Base-by-base conservation (phyloP, 345 rosid genomes). In the Salix purpurea region DNA sequence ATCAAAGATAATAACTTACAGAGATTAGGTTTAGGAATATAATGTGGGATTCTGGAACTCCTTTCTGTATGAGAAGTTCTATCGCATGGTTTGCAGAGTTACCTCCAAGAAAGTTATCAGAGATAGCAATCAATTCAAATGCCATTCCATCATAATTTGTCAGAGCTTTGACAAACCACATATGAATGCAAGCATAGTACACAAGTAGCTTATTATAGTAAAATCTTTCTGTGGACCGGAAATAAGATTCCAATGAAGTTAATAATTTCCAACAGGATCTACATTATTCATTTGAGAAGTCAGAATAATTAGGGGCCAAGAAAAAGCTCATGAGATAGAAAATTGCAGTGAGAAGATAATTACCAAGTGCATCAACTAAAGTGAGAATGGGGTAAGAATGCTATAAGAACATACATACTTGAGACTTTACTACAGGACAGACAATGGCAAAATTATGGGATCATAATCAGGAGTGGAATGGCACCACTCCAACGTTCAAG, bases 81-180 rank as follows among this genome's bases (percentile, higher is more conserved):
- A 92, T 94, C 21, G 99, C 99, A 58, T 96, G 97, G 80, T 90
- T 93, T 4, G 99, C 98, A 64, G 94, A 96, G 87, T 96, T 96
- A 73, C 99, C 99, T 96, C 72, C 60, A 80, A 72, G 32, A 36
- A 65, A 65, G 23, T n/a, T 23, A 10, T 4, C 5, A 3, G 1
- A 58, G 14, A n/a, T 23, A 23, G 64, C 2, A 58, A 58, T 23
- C 64, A 58, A 23, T 58, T 10, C 23, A 12, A n/a, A 58, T 58
- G 60, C 13, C 64, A n/a, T 52, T n/a, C 1, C 7, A 65, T 26
- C 40, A 65, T 65, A 65, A 65, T 36, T 34, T 30, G 42, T 28
- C 39, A 65, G 23, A 37, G 7, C 32, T 21, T 34, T 37, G 40
- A 67, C 24, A 37, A 21, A 4, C 8, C 14, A 21, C 24, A 37